Conservation (phyloP, 306 rosid genomes). For the Lupinus albus region DNA sequence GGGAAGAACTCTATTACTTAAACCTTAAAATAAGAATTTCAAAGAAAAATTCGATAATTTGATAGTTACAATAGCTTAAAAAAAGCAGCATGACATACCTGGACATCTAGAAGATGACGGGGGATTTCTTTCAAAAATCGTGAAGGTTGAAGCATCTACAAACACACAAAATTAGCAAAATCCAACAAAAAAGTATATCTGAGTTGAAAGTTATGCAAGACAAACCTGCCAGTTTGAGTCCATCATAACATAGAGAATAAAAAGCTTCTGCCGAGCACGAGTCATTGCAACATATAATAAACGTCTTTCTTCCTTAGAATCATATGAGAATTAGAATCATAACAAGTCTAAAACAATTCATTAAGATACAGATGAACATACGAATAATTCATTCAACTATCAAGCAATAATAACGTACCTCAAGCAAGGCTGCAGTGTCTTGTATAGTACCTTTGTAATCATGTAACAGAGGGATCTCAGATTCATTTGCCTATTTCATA, state of each 20-base stretch:
- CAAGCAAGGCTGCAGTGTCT: slow-evolving; percentile 70
- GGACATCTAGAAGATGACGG: slow-evolving; percentile 72
- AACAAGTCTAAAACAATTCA: slow-evolving; percentile 24
- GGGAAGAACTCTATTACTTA: neutral
- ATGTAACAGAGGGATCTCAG: slow-evolving; percentile 86
- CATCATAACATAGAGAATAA: slow-evolving; percentile 62
- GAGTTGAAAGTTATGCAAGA: slow-evolving; percentile 16
- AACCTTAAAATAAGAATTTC: slow-evolving; percentile 10
- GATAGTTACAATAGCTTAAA: slow-evolving; percentile 13
- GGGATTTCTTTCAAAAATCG: slow-evolving; percentile 92
- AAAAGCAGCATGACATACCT: slow-evolving; percentile 57
- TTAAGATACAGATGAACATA: neutral
- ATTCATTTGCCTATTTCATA: slow-evolving; percentile 74
- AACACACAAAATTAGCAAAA: slow-evolving; percentile 35
- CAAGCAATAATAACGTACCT: slow-evolving; percentile 57
- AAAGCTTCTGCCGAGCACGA: slow-evolving; percentile 84
- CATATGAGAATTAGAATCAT: slow-evolving; percentile 27
- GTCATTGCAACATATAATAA: slow-evolving; percentile 96
- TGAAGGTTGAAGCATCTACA: slow-evolving; percentile 90
- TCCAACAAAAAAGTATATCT: neutral
- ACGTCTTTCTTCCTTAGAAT: slow-evolving; percentile 85
- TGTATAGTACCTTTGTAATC: slow-evolving; percentile 63
- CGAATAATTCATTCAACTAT: slow-evolving; percentile 2
- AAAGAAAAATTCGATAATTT: slow-evolving; percentile 10
- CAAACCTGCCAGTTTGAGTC: slow-evolving; percentile 93